Percentiles rank a stretch among this genome's conserved stretches.
Evolutionary conservation across 106 monocot species (phyloP).

Genomic region (Ottelia alismoides): DNA sequence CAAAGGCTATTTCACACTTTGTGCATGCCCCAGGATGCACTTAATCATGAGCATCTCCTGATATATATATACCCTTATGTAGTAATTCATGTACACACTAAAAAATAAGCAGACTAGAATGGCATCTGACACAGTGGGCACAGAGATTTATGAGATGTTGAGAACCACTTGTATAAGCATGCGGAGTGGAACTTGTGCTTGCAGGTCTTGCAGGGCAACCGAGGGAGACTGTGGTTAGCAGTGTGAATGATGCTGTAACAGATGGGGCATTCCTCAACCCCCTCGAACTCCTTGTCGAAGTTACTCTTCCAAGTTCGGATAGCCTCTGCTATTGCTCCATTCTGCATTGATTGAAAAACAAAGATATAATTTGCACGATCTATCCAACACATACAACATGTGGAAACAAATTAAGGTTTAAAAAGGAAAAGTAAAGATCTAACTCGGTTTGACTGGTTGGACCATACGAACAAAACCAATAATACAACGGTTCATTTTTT

Average conservation of each 20-base stretch:
- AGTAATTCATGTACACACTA: background rate
- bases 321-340: conserved; percentile 96
- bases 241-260: conserved; percentile 99
- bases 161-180: conserved; percentile 95
- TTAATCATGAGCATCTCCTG: too few species aligned
- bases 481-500: too few species aligned
- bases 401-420: too few species aligned
- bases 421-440: too few species aligned
- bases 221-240: conserved; percentile 78
- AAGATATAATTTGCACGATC: too few species aligned
- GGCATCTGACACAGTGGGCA: conserved; percentile 96
- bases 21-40: too few species aligned
- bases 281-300: conserved; percentile 86
- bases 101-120: conserved; percentile 27
- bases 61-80: too few species aligned
- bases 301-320: conserved; percentile 81
- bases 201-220: conserved; percentile 89
- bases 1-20: too few species aligned
- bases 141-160: conserved; percentile 87
- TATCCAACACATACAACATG: too few species aligned
- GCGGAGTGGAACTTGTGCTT: conserved; percentile 92
- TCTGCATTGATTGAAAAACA: conserved; percentile 39
- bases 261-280: conserved; percentile 92
- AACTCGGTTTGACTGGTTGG: too few species aligned
- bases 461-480: too few species aligned